Evolutionary conservation across 768 basidiomycete genomes (phyloP).

Genomic region (Leccinellum rugosiceps): DNA sequence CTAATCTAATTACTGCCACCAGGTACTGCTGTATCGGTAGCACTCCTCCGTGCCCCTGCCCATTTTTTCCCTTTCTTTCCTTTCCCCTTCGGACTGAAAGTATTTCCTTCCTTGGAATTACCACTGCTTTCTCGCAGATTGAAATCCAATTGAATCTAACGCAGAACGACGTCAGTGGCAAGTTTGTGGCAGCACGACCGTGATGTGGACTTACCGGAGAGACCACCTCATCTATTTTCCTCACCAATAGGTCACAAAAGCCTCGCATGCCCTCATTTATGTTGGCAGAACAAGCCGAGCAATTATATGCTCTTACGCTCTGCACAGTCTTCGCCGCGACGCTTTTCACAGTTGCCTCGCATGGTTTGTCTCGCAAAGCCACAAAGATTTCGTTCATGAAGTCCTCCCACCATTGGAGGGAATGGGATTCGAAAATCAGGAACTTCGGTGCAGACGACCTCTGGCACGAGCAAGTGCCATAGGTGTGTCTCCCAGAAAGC

Average conservation of each 20-base stretch:
- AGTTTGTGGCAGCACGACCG: neutral
- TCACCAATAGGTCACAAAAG: slow-evolving; percentile 10
- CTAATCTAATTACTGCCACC: too few species aligned
- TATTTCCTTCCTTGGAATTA: too few species aligned
- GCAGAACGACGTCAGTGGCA: neutral
- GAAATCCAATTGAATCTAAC: neutral
- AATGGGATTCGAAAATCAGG: neutral
- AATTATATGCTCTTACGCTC: neutral
- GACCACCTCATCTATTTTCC: neutral
- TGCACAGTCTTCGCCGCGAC: neutral
- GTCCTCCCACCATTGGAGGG: slow-evolving; percentile 22
- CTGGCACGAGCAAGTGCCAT: neutral
- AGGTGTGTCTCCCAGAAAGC: neutral
- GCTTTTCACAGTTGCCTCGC: slow-evolving; percentile 4
- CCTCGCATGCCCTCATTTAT: slow-evolving; percentile 13
- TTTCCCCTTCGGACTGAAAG: too few species aligned
- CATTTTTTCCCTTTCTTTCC: too few species aligned
- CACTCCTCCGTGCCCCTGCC: too few species aligned
- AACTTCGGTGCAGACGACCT: neutral
- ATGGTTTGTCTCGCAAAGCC: slow-evolving; percentile 20
- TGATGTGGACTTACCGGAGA: neutral
- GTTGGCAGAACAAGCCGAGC: neutral
- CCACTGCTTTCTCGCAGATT: neutral
- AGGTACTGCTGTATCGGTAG: too few species aligned
- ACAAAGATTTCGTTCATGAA: slow-evolving; percentile 14